Base-by-base conservation (phyloP, 2,329 filamentous ascomycete genomes). In the Fusarium algeriense region DNA sequence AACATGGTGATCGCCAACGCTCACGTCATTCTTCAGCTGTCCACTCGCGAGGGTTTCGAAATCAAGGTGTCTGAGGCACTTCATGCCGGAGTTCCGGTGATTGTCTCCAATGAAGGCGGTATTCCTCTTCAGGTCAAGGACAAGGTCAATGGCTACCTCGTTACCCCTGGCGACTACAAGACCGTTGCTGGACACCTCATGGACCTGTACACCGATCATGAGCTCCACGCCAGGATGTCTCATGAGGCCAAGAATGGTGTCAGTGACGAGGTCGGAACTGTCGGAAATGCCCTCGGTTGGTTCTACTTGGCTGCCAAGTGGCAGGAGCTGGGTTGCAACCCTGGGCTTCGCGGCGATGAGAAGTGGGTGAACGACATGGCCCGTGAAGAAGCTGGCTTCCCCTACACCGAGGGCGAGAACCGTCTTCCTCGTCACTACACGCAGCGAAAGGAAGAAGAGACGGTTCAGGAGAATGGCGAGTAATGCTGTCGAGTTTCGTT, bases 31-130 rank as follows among this genome's bases (percentile, higher is more conserved):
- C 86, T 96, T 11, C 93, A 96, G 80, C 88, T 96, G 9, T 95
- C 92, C 5, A 94, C 91, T 0, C 88, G 92, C 38, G 93, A 96
- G 78, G 93, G 93, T 1, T 96, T 96, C 74, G 93, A 96, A 80
- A 91, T 96, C 74, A 96, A 96, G 81, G 92, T 96, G 8, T 94
- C 91, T 0, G 93, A 96, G 80, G 93, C 92, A 2, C 85, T 95
- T 26, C 93, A 95, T 77, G 93, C 94, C 46, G 93, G 93, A 17
- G 89, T 91, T 5, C 93, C 93, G 2, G 87, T 94, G 75, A 93
- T 96, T 69, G 92, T 91, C 6, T 93, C 91, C 2, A 85, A 85
- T 23, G 90, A 91, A 3, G 93, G 93, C n/a, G 93, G 93, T 14
- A 95, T 96, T 57, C 92, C 93, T 2, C 84, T 95, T 7, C 93